These are phyloP conservation scores for Chrysoporthe cubensis DNA, from an alignment of 2,329 filamentous ascomycete species.

Conservation along the genomic window DNA sequence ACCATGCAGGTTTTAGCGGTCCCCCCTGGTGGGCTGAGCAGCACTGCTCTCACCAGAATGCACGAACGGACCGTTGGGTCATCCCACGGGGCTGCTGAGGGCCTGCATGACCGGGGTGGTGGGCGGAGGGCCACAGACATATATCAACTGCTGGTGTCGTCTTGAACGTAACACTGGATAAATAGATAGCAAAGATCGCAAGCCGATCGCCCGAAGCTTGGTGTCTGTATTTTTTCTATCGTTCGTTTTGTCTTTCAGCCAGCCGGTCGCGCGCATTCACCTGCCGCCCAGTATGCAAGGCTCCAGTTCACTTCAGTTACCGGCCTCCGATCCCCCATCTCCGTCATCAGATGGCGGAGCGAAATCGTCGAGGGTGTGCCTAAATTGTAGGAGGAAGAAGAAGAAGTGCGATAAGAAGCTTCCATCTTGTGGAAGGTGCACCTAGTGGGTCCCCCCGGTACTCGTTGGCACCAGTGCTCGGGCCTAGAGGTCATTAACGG, in stretches of 20 bases:
- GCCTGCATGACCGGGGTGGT: conserved; percentile 26
- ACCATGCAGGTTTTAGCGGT: conserved; percentile 20
- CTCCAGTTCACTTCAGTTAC: conserved; percentile 23
- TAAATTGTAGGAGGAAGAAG: conserved; percentile 37
- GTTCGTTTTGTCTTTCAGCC: neutral
- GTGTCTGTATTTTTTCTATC: conserved; percentile 5
- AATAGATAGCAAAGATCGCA: conserved; percentile 20
- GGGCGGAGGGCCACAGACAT: conserved; percentile 20
- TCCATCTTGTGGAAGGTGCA: conserved; percentile 36
- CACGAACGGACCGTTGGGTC: conserved; percentile 22
- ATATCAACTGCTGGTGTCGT: conserved; percentile 27
- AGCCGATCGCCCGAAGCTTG: conserved; percentile 13
- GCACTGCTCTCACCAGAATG: conserved; percentile 27
- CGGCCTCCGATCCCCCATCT: conserved; percentile 28
- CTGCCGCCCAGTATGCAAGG: conserved; percentile 25
- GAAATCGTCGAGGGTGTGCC: conserved; percentile 35
- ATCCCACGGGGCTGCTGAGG: conserved; percentile 25
- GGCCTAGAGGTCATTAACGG: conserved; percentile 13
- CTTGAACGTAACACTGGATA: conserved; percentile 16
- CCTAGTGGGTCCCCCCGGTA: conserved; percentile 32
- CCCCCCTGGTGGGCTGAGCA: conserved; percentile 27
- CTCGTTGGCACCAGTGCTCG: neutral
- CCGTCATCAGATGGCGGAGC: conserved; percentile 30
- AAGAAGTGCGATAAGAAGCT: conserved; percentile 37
- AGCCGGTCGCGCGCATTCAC: conserved; percentile 1